phyloP scores from a whole-genome alignment of 495 filamentous ascomycete genomes.

The Aspergillus olivimuriae region DNA sequence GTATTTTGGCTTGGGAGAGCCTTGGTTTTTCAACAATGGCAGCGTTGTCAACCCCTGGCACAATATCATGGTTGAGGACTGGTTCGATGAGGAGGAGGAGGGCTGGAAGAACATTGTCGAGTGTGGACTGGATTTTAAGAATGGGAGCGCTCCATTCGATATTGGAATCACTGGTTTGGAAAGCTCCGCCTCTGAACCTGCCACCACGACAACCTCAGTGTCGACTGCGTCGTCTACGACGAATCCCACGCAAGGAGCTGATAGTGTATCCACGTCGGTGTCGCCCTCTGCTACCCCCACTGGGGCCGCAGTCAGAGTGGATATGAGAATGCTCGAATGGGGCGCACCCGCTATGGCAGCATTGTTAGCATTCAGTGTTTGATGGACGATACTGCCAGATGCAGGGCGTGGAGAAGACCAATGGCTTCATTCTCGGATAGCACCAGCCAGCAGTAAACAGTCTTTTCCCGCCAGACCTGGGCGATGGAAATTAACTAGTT shows the following conservation, averaged over 20 bases:
- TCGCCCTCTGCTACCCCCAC: background rate
- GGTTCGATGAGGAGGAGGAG: background rate
- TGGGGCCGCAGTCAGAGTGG: background rate
- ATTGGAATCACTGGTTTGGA: background rate
- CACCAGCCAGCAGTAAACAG: no score
- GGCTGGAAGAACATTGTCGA: conserved; percentile 1
- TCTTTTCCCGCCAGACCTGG: no score
- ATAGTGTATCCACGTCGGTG: no score
- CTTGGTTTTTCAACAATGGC: background rate
- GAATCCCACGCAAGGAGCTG: background rate
- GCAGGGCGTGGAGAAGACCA: no score
- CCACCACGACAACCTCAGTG: background rate
- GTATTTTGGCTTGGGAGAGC: background rate
- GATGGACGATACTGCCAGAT: no score
- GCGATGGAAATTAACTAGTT: no score
- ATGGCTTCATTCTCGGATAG: no score
- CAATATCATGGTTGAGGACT: background rate
- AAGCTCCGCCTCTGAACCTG: background rate
- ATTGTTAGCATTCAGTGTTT: background rate
- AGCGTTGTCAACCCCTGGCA: background rate
- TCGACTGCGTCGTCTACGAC: background rate
- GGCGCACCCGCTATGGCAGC: background rate
- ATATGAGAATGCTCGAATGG: background rate
- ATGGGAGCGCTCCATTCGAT: conserved; percentile 1
- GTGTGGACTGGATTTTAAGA: background rate